Percentiles rank a stretch among this genome's conserved stretches.
Conservation (phyloP, 495 filamentous ascomycete species). For the Hypomontagnella monticulosa region DNA sequence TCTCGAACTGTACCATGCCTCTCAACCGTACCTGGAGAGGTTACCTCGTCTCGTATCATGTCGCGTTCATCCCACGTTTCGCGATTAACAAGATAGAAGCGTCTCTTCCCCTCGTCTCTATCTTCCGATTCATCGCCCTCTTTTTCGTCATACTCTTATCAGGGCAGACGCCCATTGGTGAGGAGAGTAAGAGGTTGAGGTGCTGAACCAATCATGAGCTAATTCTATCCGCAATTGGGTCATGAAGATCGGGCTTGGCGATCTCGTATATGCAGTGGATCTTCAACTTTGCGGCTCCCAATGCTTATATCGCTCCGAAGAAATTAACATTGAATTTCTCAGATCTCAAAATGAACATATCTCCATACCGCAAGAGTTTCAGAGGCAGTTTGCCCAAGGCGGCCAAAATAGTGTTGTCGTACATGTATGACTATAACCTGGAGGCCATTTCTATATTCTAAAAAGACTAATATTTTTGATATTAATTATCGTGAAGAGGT, state of each 20-base stretch:
- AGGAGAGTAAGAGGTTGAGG: neutral
- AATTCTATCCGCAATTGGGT: neutral
- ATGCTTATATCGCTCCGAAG: neutral
- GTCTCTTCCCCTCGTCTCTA: neutral
- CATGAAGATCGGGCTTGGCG: slow-evolving; percentile 11
- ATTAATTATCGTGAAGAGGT: too few species aligned
- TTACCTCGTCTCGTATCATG: slow-evolving; percentile 16
- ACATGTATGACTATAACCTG: too few species aligned
- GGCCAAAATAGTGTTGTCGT: too few species aligned
- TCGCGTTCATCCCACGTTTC: slow-evolving; percentile 22
- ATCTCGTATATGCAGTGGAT: slow-evolving; percentile 4
- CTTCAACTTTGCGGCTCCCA: neutral
- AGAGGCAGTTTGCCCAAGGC: too few species aligned
- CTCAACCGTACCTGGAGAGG: neutral
- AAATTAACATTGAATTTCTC: neutral
- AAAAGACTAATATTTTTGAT: too few species aligned
- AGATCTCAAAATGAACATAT: neutral
- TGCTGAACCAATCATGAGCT: neutral
- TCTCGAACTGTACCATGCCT: slow-evolving; percentile 1
- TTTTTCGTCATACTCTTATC: slow-evolving; percentile 5
- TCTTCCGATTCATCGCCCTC: neutral
- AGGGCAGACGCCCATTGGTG: neutral
- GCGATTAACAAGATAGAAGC: too few species aligned
- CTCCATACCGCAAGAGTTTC: too few species aligned
- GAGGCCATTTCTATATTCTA: too few species aligned